Evolutionary conservation across 2,329 filamentous ascomycete genomes (phyloP), one percentile per base, ranked within the genome.

Genomic region (Alternaria consortialis): DNA sequence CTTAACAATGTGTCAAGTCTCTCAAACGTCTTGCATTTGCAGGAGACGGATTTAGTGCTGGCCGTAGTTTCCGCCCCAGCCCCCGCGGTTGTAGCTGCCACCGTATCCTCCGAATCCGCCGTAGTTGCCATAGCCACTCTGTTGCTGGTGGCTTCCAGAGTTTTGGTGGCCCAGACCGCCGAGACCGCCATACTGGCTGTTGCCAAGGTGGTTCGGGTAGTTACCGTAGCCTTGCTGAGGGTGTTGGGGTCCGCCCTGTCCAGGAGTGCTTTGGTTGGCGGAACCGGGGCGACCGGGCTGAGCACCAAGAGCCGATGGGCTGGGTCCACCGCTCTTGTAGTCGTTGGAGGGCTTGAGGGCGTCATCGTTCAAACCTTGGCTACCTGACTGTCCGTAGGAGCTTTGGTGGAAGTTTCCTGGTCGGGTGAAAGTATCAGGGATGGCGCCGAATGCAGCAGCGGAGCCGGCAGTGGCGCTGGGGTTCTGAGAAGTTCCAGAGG

Each of bases 201-300:
- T 81, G 34, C 79, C 77, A 57, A 85, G 68, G 54, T 85, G 83
- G 58, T 80, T 78, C 31, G 84, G 84, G 65, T 88, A 88, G 44
- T 81, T 83, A 53, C 84, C 84, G 66, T 87, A 88, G 46, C 81
- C 83, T 73, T 85, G 84, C 72, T 88, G 86, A 52, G 80, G 82
- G 74, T 86, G 85, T 53, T 86, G 83, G 47, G 86, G 85, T 73
- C 75, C 76, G 57, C 82, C 80, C 70, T 86, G 84, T 44, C 83
- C 83, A 39, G 81, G 83, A 25, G 81, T 82, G 70, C 82, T 88
- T 78, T 88, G 89, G 31, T 86, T 85, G 7, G 87, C 87, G 37
- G 87, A 89, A 42, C 86, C 86, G 39, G 88, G 87, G 63, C 88
- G 86, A 66, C 87, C 86, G 44, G 85, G 86, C 73, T 89, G 87